A percentile compares a stretch with the other conserved stretches of the same genome.
Conservation (phyloP, 1,284 basidiomycete genomes). For the Leccinum subatratum region DNA sequence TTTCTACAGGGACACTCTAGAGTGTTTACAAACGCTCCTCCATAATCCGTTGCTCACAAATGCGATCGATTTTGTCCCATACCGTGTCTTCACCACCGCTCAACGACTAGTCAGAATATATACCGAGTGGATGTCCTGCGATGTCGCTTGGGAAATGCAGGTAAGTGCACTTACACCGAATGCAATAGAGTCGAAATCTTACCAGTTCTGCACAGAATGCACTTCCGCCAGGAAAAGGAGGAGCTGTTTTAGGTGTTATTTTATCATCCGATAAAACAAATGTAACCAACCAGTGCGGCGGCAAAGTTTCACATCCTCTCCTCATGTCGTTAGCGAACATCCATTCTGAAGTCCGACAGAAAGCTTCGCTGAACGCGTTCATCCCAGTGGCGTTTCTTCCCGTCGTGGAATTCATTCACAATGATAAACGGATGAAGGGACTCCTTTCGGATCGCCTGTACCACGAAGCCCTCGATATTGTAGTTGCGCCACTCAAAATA, state of each 20-base stretch:
- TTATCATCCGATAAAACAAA: slow-evolving; percentile 34
- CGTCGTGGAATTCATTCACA: slow-evolving; percentile 26
- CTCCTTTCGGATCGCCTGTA: not conserved
- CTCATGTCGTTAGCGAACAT: slow-evolving; percentile 29
- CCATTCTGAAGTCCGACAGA: slow-evolving; percentile 26
- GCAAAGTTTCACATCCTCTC: not conserved
- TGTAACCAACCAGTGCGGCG: slow-evolving; percentile 31
- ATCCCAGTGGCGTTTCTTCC: slow-evolving; percentile 31
- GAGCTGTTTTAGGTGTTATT: slow-evolving; percentile 16
- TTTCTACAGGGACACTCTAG: slow-evolving; percentile 1
- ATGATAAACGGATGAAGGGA: not conserved
- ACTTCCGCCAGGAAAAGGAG: not conserved
- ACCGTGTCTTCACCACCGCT: not conserved
- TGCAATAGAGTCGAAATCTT: not conserved
- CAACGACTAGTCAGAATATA: too few species aligned
- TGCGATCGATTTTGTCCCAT: not conserved
- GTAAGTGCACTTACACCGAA: not conserved
- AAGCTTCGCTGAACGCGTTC: slow-evolving; percentile 28
- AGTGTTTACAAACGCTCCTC: slow-evolving; percentile 3
- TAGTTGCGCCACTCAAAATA: not conserved
- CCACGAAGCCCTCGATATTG: not conserved
- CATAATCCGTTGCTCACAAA: not conserved
- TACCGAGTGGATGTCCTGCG: not conserved
- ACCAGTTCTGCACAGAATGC: not conserved
- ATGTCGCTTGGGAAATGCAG: slow-evolving; percentile 8